phyloP scores from a whole-genome alignment of 1,139 yeast genomes.

The Magnusiomyces tetraspermus region DNA sequence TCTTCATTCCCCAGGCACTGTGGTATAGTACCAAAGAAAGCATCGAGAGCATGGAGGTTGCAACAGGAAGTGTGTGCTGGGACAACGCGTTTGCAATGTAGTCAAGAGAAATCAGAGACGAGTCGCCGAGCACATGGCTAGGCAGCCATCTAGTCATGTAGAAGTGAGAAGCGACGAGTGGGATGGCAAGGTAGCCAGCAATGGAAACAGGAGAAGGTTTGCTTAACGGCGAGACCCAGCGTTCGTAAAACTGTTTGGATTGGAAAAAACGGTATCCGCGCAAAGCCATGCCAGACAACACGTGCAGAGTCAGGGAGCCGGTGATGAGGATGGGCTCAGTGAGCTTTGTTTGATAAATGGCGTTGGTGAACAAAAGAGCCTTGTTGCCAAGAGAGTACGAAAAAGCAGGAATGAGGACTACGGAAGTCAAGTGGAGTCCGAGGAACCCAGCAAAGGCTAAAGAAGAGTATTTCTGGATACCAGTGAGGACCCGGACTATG shows the following conservation, averaged over 20 bases:
- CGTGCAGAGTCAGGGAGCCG: constrained; percentile 44
- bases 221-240: constrained; percentile 25
- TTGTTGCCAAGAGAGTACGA: constrained; percentile 44
- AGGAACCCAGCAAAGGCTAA: constrained; percentile 50
- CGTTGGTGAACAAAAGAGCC: constrained; percentile 50
- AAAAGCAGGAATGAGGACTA: constrained; percentile 46
- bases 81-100: constrained; percentile 42
- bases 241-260: constrained; percentile 23
- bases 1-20: constrained; percentile 34
- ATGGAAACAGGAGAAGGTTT: constrained; percentile 42
- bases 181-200: constrained; percentile 49
- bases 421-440: constrained; percentile 50
- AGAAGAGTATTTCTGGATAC: constrained; percentile 52
- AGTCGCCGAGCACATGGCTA: constrained; percentile 50
- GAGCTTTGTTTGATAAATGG: constrained; percentile 48
- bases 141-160: constrained; percentile 45
- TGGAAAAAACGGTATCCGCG: constrained; percentile 35
- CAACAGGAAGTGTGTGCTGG: constrained; percentile 14
- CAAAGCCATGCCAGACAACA: constrained; percentile 45
- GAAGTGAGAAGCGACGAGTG: constrained; percentile 42
- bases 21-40: constrained; percentile 35
- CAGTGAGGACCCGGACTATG: neutral
- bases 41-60: constrained; percentile 22
- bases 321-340: constrained; percentile 43
- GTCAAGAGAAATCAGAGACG: constrained; percentile 46